Percentiles rank a stretch among this genome's conserved stretches.
phyloP scores from a whole-genome alignment of 257 asterid genomes.

The Nicotiana sylvestris region DNA sequence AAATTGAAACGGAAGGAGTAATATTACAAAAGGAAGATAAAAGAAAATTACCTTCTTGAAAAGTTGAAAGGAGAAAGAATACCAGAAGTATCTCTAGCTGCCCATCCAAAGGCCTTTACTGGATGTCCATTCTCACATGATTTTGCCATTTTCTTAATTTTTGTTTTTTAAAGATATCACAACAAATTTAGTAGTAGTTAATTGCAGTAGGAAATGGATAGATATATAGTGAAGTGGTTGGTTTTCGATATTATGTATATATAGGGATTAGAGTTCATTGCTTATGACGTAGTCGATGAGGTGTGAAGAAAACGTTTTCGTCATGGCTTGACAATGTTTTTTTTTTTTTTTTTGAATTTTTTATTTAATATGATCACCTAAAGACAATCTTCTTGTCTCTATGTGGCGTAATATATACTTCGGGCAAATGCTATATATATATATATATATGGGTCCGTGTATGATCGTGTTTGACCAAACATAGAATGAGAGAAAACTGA shows the following conservation, averaged over 20 bases:
- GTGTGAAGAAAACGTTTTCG: background rate
- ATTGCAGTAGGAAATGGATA: no score
- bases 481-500: no score
- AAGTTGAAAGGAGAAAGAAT: constrained; percentile 22
- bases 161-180: background rate
- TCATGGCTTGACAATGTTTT: background rate
- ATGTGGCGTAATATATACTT: no score
- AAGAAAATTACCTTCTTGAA: constrained; percentile 16
- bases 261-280: background rate
- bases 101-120: constrained; percentile 23
- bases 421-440: no score
- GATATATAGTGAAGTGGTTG: no score
- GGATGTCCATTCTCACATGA: constrained; percentile 14
- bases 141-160: constrained; percentile 8
- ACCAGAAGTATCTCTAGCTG: constrained; percentile 23
- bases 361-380: no score
- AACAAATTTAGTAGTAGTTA: background rate
- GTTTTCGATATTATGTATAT: background rate
- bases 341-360: no score
- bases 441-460: no score
- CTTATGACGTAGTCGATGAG: background rate
- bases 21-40: no score
- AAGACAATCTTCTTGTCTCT: no score
- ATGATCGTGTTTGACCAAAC: no score
- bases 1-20: no score